Conservation (phyloP, 2,329 filamentous ascomycete genomes). For the Fusarium penzigii region DNA sequence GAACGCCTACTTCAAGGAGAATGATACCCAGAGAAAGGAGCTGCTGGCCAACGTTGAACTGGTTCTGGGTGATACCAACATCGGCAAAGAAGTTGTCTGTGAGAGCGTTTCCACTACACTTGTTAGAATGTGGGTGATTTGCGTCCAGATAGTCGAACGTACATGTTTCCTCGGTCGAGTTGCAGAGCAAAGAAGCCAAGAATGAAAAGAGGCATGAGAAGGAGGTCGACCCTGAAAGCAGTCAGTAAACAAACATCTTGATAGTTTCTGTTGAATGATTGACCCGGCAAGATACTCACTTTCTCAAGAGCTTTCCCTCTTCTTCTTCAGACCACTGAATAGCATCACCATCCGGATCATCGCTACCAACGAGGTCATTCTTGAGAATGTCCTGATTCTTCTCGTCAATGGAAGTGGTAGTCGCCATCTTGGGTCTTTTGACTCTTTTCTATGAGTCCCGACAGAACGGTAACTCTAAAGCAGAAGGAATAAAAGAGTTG, state of each 20-base stretch:
- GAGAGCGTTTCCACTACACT: conserved; percentile 37
- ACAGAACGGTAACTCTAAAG: too few relatives aligned
- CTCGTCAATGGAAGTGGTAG: neutral
- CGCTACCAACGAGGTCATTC: conserved; percentile 4
- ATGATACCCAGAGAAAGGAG: conserved; percentile 48
- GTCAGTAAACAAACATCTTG: neutral
- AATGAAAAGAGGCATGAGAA: conserved; percentile 46
- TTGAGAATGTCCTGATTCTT: conserved; percentile 2
- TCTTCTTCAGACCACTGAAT: conserved; percentile 26
- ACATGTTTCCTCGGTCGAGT: conserved; percentile 38
- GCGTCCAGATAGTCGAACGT: neutral
- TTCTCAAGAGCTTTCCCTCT: conserved; percentile 25
- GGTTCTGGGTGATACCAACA: conserved; percentile 45
- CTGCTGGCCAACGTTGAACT: conserved; percentile 49
- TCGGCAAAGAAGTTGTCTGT: conserved; percentile 44
- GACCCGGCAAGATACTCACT: conserved; percentile 21
- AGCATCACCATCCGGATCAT: conserved; percentile 2
- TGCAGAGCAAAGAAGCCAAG: conserved; percentile 48
- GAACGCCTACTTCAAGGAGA: conserved; percentile 31
- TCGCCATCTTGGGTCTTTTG: neutral
- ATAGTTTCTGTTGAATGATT: too few relatives aligned
- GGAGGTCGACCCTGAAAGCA: conserved; percentile 41
- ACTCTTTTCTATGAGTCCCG: neutral
- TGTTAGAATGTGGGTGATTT: neutral
- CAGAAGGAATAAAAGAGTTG: too few relatives aligned